Base-by-base conservation (phyloP, 1,284 basidiomycete genomes). In the Athelia psychrophila region DNA sequence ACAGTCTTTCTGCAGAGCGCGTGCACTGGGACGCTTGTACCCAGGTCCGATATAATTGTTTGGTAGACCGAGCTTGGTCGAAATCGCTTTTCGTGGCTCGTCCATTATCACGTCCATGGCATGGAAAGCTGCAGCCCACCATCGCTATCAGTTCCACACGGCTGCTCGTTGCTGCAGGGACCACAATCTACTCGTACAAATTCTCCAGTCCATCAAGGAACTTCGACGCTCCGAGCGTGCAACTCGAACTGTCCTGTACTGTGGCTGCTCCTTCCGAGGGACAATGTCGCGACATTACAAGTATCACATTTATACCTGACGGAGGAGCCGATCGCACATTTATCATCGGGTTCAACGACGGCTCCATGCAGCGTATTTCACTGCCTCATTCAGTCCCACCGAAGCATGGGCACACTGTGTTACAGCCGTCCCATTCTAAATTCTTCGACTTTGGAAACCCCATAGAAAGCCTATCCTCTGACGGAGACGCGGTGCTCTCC, bases 41-140 rank as follows among this genome's bases (percentile, higher is more conserved):
- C 1, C 75, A 76, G 55, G 76, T 78, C 20, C 76, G 74, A 49
- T 84, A 86, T 60, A 72, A 87, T 58, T 65, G 67, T 18, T 62
- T 82, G 6, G 66, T 77, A 1, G 85, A 89, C 60, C 56, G 61
- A 3, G 72, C 79, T 16, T 91, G 88, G 88, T 56, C 69, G 2
- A 61, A 59, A 15, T 62, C 65, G 44, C 60, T 68, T 48, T 87
- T 88, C 55, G 67, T 86, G 33, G 86, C 87, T 2, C 79, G 85
- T 3, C 88, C 88, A 1, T 72, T 91, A 15, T 79, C 82, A n/a
- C 72, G 71, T 32, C 75, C 80, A 16, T 90, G 88, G 88, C 42
- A 60, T 10, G 74, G 71, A 35, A 86, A 79, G 60, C 67, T 78
- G 5, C 82, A 81, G 51, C 83, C 88, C 6, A 59, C 75, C 8